Percentiles rank a stretch among this genome's conserved stretches.
phyloP scores from a whole-genome alignment of 805 yeast genomes.

The Candida nitratophila region DNA sequence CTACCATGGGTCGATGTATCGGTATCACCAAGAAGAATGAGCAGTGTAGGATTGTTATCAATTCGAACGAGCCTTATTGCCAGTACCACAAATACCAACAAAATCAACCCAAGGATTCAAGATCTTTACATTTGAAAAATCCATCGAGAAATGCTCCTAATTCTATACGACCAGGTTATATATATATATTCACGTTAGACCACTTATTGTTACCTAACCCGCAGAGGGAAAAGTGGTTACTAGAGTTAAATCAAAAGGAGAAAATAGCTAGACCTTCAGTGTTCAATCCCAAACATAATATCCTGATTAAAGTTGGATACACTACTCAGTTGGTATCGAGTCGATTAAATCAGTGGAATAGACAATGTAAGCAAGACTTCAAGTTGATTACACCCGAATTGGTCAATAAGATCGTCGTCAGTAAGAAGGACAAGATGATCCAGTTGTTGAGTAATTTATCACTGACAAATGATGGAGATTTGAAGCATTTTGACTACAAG shows the following conservation, averaged over 20 bases:
- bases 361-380: constrained; percentile 41
- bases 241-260: constrained; percentile 8
- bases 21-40: constrained; percentile 36
- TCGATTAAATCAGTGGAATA: constrained; percentile 46
- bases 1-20: constrained; percentile 31
- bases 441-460: constrained; percentile 4
- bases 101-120: not conserved
- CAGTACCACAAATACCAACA: constrained; percentile 24
- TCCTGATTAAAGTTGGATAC: constrained; percentile 46
- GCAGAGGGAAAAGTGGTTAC: constrained; percentile 29
- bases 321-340: constrained; percentile 37
- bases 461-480: not conserved
- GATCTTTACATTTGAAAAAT: not conserved
- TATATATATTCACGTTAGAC: constrained; percentile 43
- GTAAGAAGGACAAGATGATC: constrained; percentile 11
- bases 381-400: constrained; percentile 29
- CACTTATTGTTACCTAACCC: constrained; percentile 27
- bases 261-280: constrained; percentile 19
- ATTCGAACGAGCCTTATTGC: constrained; percentile 19
- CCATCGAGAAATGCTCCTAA: not conserved
- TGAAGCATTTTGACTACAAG: constrained; percentile 15
- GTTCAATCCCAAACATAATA: constrained; percentile 30
- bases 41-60: constrained; percentile 29
- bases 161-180: constrained; percentile 28
- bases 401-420: constrained; percentile 10